phyloP scores from a whole-genome alignment of 768 basidiomycete genomes.

The Gymnopilus junonius region DNA sequence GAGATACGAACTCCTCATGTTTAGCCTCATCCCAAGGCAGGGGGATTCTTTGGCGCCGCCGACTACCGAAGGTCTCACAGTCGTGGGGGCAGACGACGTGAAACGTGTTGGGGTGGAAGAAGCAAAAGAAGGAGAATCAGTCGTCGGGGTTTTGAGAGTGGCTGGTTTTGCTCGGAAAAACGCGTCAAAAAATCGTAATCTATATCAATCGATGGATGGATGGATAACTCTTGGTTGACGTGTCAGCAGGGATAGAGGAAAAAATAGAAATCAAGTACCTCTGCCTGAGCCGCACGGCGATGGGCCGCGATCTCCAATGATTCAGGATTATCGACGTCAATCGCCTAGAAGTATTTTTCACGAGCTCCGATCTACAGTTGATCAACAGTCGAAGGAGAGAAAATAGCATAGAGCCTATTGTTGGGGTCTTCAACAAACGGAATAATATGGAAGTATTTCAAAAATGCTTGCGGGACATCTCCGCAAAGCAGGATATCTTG shows the following conservation, averaged over 20 bases:
- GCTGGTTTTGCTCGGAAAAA: constrained; percentile 5
- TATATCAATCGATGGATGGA: constrained; percentile 26
- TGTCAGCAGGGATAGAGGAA: constrained; percentile 7
- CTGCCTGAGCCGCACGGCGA: neutral
- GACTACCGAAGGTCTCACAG: neutral
- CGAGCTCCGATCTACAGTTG: neutral
- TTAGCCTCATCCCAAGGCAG: neutral
- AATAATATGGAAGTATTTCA: neutral
- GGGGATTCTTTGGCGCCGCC: neutral
- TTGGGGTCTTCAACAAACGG: neutral
- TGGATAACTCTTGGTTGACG: constrained; percentile 6
- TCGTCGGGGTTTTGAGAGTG: constrained; percentile 9
- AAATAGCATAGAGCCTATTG: constrained; percentile 3
- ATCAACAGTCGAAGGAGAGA: constrained; percentile 7
- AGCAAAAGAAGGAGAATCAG: constrained; percentile 4
- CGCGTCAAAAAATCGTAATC: constrained; percentile 16
- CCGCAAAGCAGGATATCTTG: too few species aligned
- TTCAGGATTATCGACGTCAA: constrained; percentile 21
- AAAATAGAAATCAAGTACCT: neutral
- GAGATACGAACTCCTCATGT: neutral
- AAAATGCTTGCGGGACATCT: too few species aligned
- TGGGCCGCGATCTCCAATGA: neutral
- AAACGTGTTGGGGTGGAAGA: constrained; percentile 16
- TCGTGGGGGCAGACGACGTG: constrained; percentile 6
- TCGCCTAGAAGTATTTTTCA: neutral